Evolutionary conservation across 148 eudicot species (phyloP).

Genomic region (Chenopodium album): DNA sequence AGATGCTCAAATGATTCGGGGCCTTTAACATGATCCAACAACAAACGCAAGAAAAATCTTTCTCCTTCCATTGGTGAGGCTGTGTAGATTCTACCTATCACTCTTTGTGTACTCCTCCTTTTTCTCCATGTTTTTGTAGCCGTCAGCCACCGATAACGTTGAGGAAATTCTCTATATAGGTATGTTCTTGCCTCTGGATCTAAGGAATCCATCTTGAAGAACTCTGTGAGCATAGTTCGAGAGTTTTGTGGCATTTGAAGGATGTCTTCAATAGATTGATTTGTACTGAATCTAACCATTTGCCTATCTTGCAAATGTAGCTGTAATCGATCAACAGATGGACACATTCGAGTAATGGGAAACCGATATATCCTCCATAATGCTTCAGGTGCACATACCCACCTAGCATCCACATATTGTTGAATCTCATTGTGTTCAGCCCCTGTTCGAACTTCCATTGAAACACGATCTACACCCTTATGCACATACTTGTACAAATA

Average conservation of each 20-base stretch:
- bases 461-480: neutral
- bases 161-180: neutral
- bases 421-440: neutral
- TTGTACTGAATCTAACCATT: neutral
- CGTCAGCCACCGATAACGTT: neutral
- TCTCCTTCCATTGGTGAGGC: neutral
- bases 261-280: neutral
- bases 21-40: too few species aligned
- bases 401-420: neutral
- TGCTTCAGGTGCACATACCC: slow-evolving; percentile 1
- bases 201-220: neutral
- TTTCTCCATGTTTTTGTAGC: neutral
- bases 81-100: neutral
- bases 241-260: neutral
- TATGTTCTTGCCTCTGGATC: neutral
- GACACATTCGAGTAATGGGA: slow-evolving; percentile 1
- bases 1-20: too few species aligned
- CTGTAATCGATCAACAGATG: neutral
- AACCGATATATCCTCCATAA: slow-evolving; percentile 5
- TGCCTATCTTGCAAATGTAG: slow-evolving; percentile 2
- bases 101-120: neutral
- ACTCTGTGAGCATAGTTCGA: neutral
- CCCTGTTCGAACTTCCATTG: neutral
- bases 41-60: neutral
- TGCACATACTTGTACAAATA: slow-evolving; percentile 9